A percentile compares a stretch with the other conserved stretches of the same genome.
These are phyloP conservation scores for Salix arbutifolia DNA, from an alignment of 345 rosid species.

Conservation along the genomic window DNA sequence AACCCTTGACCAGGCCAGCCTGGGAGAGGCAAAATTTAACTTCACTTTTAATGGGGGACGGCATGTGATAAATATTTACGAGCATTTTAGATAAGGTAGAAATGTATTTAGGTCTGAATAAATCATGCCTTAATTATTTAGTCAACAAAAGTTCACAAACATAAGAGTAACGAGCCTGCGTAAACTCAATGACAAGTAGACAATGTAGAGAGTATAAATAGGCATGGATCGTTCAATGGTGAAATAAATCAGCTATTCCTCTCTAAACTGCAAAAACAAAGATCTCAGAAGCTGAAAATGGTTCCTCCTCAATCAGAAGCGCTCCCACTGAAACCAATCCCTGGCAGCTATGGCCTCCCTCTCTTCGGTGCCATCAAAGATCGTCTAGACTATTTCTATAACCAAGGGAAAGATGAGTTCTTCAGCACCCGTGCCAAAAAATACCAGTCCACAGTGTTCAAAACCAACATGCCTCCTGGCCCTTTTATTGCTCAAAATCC, in stretches of 20 bases:
- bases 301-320: neutral
- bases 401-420: conserved; percentile 40
- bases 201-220: neutral
- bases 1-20: too few species aligned
- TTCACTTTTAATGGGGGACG: neutral
- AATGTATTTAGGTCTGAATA: neutral
- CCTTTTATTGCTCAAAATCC: conserved; percentile 40
- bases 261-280: neutral
- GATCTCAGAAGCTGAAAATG: conserved; percentile 5
- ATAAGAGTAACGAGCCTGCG: neutral
- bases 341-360: conserved; percentile 36
- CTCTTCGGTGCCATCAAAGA: conserved; percentile 38
- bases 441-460: conserved; percentile 35
- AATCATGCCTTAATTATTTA: neutral
- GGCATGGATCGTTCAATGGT: neutral
- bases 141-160: neutral
- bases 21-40: too few species aligned
- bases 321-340: conserved; percentile 25
- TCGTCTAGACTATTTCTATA: conserved; percentile 47
- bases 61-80: neutral
- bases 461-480: conserved; percentile 51
- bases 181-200: neutral
- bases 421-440: conserved; percentile 21
- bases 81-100: neutral
- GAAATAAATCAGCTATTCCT: neutral